These are phyloP conservation scores for Kickxella alabastrina DNA, from an alignment of 192 early-diverging fungal genomes.

Conservation along the genomic window DNA sequence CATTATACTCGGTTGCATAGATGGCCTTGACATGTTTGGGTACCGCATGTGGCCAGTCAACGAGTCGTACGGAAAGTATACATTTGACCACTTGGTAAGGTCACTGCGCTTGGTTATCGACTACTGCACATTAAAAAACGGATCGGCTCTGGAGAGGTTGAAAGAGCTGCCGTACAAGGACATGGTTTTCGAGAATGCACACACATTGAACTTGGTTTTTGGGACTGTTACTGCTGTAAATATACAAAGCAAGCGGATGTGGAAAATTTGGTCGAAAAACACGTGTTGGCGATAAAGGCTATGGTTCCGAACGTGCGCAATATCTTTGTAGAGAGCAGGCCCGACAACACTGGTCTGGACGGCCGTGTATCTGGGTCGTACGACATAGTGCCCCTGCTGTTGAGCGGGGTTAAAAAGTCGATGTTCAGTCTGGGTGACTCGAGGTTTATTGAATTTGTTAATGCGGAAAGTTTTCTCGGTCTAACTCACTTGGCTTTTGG, in stretches of 20 bases:
- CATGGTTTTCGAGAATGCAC: background rate
- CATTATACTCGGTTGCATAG: background rate
- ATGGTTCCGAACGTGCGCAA: background rate
- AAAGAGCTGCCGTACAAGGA: background rate
- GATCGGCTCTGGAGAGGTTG: background rate
- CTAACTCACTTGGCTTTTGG: background rate
- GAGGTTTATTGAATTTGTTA: background rate
- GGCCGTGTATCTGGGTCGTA: background rate
- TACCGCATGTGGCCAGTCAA: constrained; percentile 6
- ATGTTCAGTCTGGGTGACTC: background rate
- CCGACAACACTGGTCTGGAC: background rate
- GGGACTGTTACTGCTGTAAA: background rate
- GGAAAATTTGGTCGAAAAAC: background rate
- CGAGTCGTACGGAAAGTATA: background rate
- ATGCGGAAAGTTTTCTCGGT: background rate
- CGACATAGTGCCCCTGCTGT: background rate
- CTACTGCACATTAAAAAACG: background rate
- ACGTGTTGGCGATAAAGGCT: background rate
- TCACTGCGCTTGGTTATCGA: background rate
- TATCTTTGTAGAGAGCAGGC: background rate
- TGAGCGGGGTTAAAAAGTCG: background rate
- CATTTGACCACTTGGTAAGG: background rate
- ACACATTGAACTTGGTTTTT: constrained; percentile 1
- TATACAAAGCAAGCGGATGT: background rate
- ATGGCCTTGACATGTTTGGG: background rate